Evolutionary conservation across 169 alveolate genomes (phyloP).

Genomic region (Babesia ovata): DNA sequence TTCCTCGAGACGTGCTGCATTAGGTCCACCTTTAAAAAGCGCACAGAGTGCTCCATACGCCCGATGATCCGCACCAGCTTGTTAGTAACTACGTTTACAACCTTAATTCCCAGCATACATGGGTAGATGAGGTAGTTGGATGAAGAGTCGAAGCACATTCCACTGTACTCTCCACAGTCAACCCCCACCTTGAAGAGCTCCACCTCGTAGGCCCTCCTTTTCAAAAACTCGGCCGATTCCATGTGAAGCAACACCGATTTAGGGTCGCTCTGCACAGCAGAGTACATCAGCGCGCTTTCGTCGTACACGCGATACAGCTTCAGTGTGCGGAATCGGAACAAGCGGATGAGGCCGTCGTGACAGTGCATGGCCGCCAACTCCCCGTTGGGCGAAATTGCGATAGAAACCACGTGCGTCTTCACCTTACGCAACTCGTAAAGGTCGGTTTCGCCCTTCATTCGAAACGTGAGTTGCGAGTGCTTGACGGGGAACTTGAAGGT

Average conservation of each 20-base stretch:
- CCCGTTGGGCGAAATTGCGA: slow-evolving; percentile 82
- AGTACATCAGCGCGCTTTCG: slow-evolving; percentile 85
- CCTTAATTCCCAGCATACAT: slow-evolving; percentile 91
- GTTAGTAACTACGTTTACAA: slow-evolving; percentile 80
- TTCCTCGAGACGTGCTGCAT: slow-evolving; percentile 71
- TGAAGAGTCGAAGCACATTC: slow-evolving; percentile 92
- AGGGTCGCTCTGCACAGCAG: slow-evolving; percentile 86
- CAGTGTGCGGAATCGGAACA: slow-evolving; percentile 85
- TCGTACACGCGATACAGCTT: slow-evolving; percentile 83
- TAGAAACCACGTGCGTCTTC: slow-evolving; percentile 75
- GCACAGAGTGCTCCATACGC: slow-evolving; percentile 72
- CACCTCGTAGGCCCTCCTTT: slow-evolving; percentile 89
- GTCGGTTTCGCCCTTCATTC: slow-evolving; percentile 88
- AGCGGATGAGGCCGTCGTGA: slow-evolving; percentile 79
- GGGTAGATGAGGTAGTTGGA: slow-evolving; percentile 90
- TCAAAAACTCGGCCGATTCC: slow-evolving; percentile 90
- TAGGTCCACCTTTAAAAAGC: slow-evolving; percentile 73
- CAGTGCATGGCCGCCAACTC: slow-evolving; percentile 83
- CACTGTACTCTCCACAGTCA: slow-evolving; percentile 70
- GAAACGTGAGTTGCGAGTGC: slow-evolving; percentile 43
- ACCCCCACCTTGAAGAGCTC: slow-evolving; percentile 84
- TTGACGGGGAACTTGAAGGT: slow-evolving; percentile 75
- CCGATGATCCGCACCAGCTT: slow-evolving; percentile 78
- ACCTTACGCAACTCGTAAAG: slow-evolving; percentile 84
- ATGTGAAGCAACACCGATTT: slow-evolving; percentile 75